Evolutionary conservation across 345 rosid genomes (phyloP), one percentile per base, ranked within the genome.

Genomic region (Iberis pinnata): DNA sequence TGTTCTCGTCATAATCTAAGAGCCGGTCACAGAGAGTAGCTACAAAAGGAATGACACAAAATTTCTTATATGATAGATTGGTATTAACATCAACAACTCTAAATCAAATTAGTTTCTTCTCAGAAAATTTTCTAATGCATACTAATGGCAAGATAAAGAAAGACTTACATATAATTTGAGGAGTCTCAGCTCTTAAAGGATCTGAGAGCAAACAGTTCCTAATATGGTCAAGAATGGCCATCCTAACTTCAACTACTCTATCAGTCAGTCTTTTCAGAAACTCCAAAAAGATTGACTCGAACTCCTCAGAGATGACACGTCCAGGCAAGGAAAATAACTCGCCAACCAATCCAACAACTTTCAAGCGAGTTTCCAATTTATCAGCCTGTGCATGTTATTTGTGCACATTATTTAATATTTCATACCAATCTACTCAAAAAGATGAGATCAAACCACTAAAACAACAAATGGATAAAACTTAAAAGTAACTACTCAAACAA

Each of bases 11-110:
- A 63, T 78, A 88, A 77, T 92, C 98, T 81, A 88, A 72, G 54
- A 92, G 82, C 45, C 98, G 90, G 44, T 92, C 98, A 72, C 96
- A 81, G 14, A 92, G 86, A 11, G 93, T 93, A 80, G 84, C 98
- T 92, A 78, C 68, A 63, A 49, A 67, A 55, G 50, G 22, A 41
- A 46, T 25, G 47, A 47, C 18, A 72, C 56, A n/a, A n/a, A n/a
- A n/a, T n/a, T n/a, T n/a, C n/a, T n/a, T n/a, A n/a, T n/a, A n/a
- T n/a, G n/a, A n/a, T n/a, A n/a, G n/a, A n/a, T n/a, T n/a, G n/a
- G n/a, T n/a, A n/a, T n/a, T n/a, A n/a, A n/a, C n/a, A n/a, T n/a
- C n/a, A n/a, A n/a, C n/a, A n/a, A n/a, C n/a, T n/a, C n/a, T n/a
- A n/a, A n/a, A n/a, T n/a, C n/a, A n/a, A n/a, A n/a, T n/a, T n/a